A percentile compares a stretch with the other conserved stretches of the same genome.
Conservation (phyloP, 371 early-diverging fungal species). For the Caulochytrium protostelioides region DNA sequence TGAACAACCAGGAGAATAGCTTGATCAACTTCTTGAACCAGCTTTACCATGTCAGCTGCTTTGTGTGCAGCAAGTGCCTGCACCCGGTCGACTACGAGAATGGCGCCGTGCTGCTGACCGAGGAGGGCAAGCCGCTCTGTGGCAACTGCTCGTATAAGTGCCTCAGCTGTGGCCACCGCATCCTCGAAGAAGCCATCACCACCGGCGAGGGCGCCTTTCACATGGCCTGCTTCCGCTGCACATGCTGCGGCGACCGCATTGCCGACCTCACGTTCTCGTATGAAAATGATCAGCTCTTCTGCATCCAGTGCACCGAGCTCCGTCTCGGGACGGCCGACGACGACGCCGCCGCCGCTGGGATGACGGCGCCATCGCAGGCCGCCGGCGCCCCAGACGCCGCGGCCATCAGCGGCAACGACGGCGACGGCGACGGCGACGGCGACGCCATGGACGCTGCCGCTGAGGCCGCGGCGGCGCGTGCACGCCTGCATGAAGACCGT, state of each 20-base stretch:
- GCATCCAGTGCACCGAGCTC: too few species aligned
- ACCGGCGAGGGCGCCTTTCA: conserved; percentile 74
- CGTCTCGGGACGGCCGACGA: too few species aligned
- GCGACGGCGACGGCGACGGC: too few species aligned
- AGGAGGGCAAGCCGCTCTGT: conserved; percentile 27
- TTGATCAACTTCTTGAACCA: conserved; percentile 5
- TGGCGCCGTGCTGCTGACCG: conserved; percentile 4
- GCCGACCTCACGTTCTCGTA: conserved; percentile 55
- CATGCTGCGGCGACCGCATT: conserved; percentile 43
- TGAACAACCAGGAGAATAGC: too few species aligned
- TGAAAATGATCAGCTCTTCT: too few species aligned
- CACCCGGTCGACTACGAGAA: conserved; percentile 6
- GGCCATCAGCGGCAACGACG: too few species aligned
- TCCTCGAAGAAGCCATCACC: conserved; percentile 70
- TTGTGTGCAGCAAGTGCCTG: conserved; percentile 5
- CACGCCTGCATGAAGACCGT: too few species aligned
- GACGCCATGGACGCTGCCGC: too few species aligned
- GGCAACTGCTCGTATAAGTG: conserved; percentile 71
- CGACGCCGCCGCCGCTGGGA: too few species aligned
- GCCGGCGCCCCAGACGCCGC: too few species aligned
- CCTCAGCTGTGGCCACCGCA: conserved; percentile 50
- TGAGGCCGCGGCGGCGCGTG: too few species aligned
- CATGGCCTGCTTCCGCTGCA: conserved; percentile 60
- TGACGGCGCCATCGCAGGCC: too few species aligned
- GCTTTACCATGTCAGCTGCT: conserved; percentile 6